Conservation (phyloP, 1,284 basidiomycete species). For the Tylopilus orsonianus region DNA sequence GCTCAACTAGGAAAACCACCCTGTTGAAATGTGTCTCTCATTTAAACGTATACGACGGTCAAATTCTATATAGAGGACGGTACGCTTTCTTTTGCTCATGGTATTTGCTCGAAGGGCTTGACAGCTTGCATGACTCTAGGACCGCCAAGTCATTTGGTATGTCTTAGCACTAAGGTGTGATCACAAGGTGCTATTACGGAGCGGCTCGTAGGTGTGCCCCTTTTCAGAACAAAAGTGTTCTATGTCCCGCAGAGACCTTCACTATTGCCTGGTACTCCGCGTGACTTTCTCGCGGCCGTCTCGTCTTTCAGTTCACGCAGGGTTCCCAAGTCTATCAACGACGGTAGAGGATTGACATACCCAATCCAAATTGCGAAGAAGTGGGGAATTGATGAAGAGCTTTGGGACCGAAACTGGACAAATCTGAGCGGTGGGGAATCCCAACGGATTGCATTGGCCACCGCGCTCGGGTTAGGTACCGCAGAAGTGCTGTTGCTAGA, state of each 20-base stretch:
- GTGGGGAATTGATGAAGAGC: constrained; percentile 66
- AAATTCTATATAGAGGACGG: constrained; percentile 66
- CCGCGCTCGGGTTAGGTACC: constrained; percentile 67
- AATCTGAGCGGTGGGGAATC: constrained; percentile 81
- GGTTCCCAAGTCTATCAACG: constrained; percentile 22
- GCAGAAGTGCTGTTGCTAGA: constrained; percentile 84
- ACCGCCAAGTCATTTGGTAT: constrained; percentile 55
- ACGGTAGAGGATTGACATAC: constrained; percentile 34
- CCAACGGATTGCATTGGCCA: constrained; percentile 77
- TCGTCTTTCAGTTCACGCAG: constrained; percentile 56
- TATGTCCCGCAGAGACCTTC: constrained; percentile 87
- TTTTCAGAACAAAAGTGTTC: constrained; percentile 72
- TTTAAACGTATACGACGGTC: constrained; percentile 69
- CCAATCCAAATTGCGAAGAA: constrained; percentile 56
- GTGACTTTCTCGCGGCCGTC: constrained; percentile 65
- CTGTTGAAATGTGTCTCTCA: constrained; percentile 82
- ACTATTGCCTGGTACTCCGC: constrained; percentile 76
- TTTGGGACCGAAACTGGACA: constrained; percentile 80
- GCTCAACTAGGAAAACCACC: constrained; percentile 64
- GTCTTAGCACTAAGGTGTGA: constrained; percentile 9
- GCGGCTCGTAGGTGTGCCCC: constrained; percentile 58
- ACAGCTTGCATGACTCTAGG: constrained; percentile 36
- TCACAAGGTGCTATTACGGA: constrained; percentile 3
- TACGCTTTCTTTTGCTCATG: constrained; percentile 28
- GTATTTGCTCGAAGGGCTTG: constrained; percentile 1